A percentile compares a stretch with the other conserved stretches of the same genome.
These are phyloP conservation scores for Purshia tridentata DNA, from an alignment of 306 rosid species.

Conservation along the genomic window DNA sequence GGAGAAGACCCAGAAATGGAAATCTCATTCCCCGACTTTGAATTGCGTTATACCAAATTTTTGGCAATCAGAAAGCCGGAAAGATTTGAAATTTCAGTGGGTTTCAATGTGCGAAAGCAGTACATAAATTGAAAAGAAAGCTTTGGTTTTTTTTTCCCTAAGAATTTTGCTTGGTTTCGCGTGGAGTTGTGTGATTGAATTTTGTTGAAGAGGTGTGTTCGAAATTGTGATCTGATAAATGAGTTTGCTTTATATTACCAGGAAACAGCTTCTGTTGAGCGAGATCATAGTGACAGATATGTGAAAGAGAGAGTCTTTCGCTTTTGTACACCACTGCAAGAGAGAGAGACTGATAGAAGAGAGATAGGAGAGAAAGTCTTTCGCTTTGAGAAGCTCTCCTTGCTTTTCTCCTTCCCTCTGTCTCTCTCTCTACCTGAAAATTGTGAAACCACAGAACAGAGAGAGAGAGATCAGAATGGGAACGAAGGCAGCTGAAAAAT, in stretches of 20 bases:
- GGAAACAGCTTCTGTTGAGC: constrained; percentile 39
- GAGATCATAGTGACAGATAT: constrained; percentile 53
- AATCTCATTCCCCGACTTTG: constrained; percentile 9
- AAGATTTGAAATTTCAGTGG: constrained; percentile 11
- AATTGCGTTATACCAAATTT: constrained; percentile 3
- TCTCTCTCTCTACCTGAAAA: constrained; percentile 25
- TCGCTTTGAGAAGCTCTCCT: constrained; percentile 6
- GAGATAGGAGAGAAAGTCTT: constrained; percentile 23
- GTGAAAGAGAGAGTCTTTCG: constrained; percentile 41
- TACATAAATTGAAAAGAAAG: neutral
- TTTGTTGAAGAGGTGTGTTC: constrained; percentile 14
- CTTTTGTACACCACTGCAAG: neutral
- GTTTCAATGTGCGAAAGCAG: constrained; percentile 24
- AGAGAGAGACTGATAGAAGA: neutral
- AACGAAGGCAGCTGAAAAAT: neutral
- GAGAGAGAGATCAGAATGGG: constrained; percentile 16
- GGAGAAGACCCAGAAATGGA: constrained; percentile 16
- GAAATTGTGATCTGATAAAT: constrained; percentile 23
- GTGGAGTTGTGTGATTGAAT: neutral
- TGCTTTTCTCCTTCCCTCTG: constrained; percentile 28
- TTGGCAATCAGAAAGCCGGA: constrained; percentile 2
- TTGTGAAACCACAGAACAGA: neutral
- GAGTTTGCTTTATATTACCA: constrained; percentile 43
- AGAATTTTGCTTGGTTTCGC: neutral
- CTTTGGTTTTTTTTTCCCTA: no score